Evolutionary conservation across 805 yeast species (phyloP), one percentile per base, ranked within the genome.

Genomic region (Vanderwaltozyma verrucispora): DNA sequence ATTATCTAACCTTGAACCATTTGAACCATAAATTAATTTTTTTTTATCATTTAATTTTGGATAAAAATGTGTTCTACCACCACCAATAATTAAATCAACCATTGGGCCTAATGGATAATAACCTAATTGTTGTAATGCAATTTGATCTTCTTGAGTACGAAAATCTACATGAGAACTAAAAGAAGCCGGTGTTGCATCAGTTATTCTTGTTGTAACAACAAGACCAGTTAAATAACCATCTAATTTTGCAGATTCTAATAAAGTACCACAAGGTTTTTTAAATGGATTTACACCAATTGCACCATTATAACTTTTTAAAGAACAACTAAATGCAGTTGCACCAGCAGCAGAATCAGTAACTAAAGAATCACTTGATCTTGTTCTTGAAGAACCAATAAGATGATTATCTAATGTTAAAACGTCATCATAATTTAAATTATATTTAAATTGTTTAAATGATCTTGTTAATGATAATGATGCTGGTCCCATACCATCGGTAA

Each of bases 311-410:
- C 87, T 65, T 64, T 88, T 88, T 49, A 76, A 53, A 5, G 77
- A 89, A 59, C 95, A 85, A 0, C 94, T 69, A 52, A 87, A 88
- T 1, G 95, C 96, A 12, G 95, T 86, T 13, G 96, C 97, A 13
- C 96, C 96, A 2, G 97, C 97, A 10, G 97, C 97, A 21, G 95
- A 83, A 57, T 88, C 97, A 0, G 97, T 88, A 42, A 88, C 74
- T 49, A 83, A 65, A 1, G 94, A 81, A 45, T 69, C 66, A 19
- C 75, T 74, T 14, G 95, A 82, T 43, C 87, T 69, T 0, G 97
- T 88, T 48, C 96, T 71, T 8, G 94, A 81, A 18, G 82, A 71
- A 20, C 97, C 97, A 36, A 87, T 71, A 33, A 86, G 62, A 54
- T 78, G 74, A 41, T 71, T 64, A 59, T 87, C 96, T 21, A 87